phyloP scores from a whole-genome alignment of 306 rosid species.

The Erythrophleum fordii region DNA sequence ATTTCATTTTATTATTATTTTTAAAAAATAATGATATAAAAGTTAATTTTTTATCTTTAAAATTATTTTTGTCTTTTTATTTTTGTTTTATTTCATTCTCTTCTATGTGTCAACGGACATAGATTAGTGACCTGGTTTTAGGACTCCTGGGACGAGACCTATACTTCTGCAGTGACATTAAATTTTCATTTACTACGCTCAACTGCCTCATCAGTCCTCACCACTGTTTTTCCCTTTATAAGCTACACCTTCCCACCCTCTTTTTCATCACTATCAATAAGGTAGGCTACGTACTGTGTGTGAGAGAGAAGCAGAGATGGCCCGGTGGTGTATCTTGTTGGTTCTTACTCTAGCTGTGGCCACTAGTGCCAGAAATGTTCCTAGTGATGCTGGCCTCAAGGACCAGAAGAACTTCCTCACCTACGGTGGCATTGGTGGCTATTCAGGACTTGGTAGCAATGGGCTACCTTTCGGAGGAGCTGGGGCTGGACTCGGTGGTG shows the following conservation, averaged over 20 bases:
- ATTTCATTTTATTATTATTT: no score
- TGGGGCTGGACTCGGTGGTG: constrained; percentile 61
- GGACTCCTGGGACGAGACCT: constrained; percentile 12
- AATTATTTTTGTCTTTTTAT: no score
- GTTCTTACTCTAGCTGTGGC: constrained; percentile 59
- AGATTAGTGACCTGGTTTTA: neutral
- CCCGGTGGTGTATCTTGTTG: constrained; percentile 47
- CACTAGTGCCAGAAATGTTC: constrained; percentile 58
- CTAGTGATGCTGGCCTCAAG: constrained; percentile 65
- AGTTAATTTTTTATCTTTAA: no score
- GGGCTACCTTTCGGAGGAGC: constrained; percentile 80
- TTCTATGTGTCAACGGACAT: no score
- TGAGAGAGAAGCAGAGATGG: constrained; percentile 43
- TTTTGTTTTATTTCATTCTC: no score
- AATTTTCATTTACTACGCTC: constrained; percentile 58
- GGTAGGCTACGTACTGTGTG: neutral
- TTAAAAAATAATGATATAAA: no score
- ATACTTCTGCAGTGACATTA: constrained; percentile 44
- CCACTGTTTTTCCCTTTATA: constrained; percentile 32
- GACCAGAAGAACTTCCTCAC: constrained; percentile 81
- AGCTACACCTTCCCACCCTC: constrained; percentile 5
- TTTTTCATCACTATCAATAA: neutral
- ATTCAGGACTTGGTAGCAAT: constrained; percentile 69
- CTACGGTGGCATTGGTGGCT: constrained; percentile 74
- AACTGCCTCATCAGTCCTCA: constrained; percentile 49